Conservation (phyloP, 129 eudicot genomes). For the Ambrosia artemisiifolia region DNA sequence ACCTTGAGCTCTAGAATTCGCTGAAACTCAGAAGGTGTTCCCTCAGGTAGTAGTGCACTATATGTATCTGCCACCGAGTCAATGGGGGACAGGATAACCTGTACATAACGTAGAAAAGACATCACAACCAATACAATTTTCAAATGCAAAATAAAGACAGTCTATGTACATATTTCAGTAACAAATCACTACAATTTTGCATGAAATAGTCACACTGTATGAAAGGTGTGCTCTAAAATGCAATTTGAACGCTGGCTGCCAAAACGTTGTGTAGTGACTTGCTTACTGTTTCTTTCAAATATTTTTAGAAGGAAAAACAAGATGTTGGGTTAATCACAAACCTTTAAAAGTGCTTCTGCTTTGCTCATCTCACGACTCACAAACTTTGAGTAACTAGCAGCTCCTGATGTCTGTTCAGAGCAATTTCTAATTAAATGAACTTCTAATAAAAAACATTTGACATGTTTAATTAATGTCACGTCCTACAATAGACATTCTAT, state of each 20-base stretch:
- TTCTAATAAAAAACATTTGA: background rate
- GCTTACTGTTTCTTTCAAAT: background rate
- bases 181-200: background rate
- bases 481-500: background rate
- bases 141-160: background rate
- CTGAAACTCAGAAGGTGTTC: conserved; percentile 89
- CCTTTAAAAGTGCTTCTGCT: conserved; percentile 97
- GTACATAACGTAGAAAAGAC: conserved; percentile 17
- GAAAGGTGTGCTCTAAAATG: background rate
- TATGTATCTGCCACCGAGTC: conserved; percentile 98
- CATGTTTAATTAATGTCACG: conserved; percentile 5
- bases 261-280: background rate
- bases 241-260: background rate
- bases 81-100: conserved; percentile 91
- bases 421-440: conserved; percentile 16
- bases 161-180: background rate
- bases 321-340: conserved; percentile 16
- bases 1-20: conserved; percentile 95
- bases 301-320: background rate
- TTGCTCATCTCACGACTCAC: conserved; percentile 98
- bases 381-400: conserved; percentile 85
- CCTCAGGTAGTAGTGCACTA: conserved; percentile 94
- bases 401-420: conserved; percentile 70
- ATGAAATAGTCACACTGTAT: conserved; percentile 5
- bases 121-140: conserved; percentile 9